Conservation (phyloP, 148 eudicot species). For the Amaranthus palmeri region DNA sequence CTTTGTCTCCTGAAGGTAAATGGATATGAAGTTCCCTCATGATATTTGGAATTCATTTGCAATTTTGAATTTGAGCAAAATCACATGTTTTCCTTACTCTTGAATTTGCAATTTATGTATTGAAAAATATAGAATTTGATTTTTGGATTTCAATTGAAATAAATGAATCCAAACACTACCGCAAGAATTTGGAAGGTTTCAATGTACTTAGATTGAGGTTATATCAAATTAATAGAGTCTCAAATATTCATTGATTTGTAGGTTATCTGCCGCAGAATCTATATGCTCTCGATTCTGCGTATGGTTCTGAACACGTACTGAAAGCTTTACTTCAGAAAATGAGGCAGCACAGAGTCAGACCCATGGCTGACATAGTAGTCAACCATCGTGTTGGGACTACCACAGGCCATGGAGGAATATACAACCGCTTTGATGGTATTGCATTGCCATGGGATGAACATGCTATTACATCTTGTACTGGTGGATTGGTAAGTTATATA, state of each 20-base stretch:
- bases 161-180: not conserved
- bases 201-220: not conserved
- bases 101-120: no score
- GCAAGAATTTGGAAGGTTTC: not conserved
- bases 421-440: slow-evolving; percentile 92
- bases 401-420: slow-evolving; percentile 68
- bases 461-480: slow-evolving; percentile 88
- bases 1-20: slow-evolving; percentile 74
- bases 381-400: slow-evolving; percentile 90
- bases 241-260: slow-evolving; percentile 20
- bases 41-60: no score
- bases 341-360: slow-evolving; percentile 71
- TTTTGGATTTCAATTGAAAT: no score
- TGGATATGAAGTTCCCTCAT: not conserved
- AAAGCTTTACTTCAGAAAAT: slow-evolving; percentile 67
- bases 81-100: no score
- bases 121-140: no score
- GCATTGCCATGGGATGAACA: slow-evolving; percentile 82
- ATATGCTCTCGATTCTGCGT: slow-evolving; percentile 73
- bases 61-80: no score
- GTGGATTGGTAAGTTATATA: slow-evolving; percentile 65
- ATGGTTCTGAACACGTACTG: slow-evolving; percentile 70
- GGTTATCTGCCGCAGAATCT: slow-evolving; percentile 96
- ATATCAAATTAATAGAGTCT: not conserved
- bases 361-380: slow-evolving; percentile 95